Evolutionary conservation across 192 early-diverging fungal species (phyloP).

Genomic region (Dispira parvispora): DNA sequence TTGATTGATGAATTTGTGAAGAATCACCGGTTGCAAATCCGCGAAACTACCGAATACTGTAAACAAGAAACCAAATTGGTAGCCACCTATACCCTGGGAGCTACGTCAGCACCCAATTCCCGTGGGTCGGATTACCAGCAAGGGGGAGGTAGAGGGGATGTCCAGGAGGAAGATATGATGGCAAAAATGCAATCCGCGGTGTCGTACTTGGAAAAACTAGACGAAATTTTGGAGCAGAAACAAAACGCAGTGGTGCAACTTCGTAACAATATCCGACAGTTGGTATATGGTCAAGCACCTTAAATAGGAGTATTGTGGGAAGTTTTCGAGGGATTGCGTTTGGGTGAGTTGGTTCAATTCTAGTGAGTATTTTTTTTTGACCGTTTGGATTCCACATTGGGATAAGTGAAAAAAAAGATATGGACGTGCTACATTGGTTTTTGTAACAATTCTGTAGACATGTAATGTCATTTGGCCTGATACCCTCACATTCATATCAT

Average conservation of each 20-base stretch:
- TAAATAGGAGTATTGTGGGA: no score
- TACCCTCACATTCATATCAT: no score
- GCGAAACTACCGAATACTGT: slow-evolving; percentile 37
- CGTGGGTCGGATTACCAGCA: background rate
- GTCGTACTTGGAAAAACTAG: slow-evolving; percentile 39
- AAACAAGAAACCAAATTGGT: slow-evolving; percentile 45
- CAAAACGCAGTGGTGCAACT: slow-evolving; percentile 31
- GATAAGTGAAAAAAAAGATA: no score
- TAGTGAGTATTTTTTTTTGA: no score
- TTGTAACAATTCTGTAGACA: no score
- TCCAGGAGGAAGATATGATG: slow-evolving; percentile 22
- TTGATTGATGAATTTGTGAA: slow-evolving; percentile 42
- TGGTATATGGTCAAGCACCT: slow-evolving; percentile 12
- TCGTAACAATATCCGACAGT: slow-evolving; percentile 20
- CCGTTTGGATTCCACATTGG: no score
- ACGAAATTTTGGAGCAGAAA: slow-evolving; percentile 37
- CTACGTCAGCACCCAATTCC: slow-evolving; percentile 20
- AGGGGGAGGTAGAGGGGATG: background rate
- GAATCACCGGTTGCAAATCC: slow-evolving; percentile 46
- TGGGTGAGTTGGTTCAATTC: no score
- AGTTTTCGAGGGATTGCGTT: no score
- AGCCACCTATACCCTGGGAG: slow-evolving; percentile 19
- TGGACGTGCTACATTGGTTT: no score
- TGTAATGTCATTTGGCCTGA: no score
- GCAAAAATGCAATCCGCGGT: slow-evolving; percentile 43